phyloP scores from a whole-genome alignment of 139 green algal genomes.

The Zygnema circumcarinatum region DNA sequence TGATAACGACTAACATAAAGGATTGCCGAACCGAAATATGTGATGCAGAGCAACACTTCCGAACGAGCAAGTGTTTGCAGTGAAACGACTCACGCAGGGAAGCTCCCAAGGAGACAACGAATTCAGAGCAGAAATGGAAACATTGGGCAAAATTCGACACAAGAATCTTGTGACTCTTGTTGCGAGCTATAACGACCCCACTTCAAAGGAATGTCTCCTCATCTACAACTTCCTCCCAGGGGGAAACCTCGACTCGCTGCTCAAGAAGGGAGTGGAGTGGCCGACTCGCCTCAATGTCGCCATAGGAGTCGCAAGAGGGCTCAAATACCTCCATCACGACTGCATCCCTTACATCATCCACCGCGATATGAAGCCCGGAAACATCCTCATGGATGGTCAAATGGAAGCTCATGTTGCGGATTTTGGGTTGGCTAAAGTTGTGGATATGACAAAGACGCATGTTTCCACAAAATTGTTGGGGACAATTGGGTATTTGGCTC shows the following conservation, averaged over 20 bases:
- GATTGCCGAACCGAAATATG: too few species aligned
- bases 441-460: conserved; percentile 25
- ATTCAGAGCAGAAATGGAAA: conserved; percentile 38
- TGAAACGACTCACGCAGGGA: conserved; percentile 21
- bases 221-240: conserved; percentile 34
- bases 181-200: conserved; percentile 28
- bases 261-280: conserved; percentile 28
- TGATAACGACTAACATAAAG: too few species aligned
- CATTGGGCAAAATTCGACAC: conserved; percentile 34
- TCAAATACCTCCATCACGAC: conserved; percentile 64
- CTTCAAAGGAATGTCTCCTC: too few species aligned
- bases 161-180: conserved; percentile 40
- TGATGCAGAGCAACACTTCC: conserved; percentile 16
- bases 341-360: conserved; percentile 56
- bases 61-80: conserved; percentile 3
- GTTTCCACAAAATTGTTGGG: conserved; percentile 34
- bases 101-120: conserved; percentile 38
- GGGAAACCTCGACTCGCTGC: not conserved
- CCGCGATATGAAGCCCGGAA: conserved; percentile 66
- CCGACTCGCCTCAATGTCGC: not conserved
- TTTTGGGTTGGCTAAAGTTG: conserved; percentile 56
- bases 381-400: conserved; percentile 62
- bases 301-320: conserved; percentile 21
- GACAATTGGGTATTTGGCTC: conserved; percentile 38
- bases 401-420: conserved; percentile 65